Percentiles rank a stretch among this genome's conserved stretches.
phyloP scores from a whole-genome alignment of 2,329 filamentous ascomycete species.

The Arthrobotrys entomopaga region DNA sequence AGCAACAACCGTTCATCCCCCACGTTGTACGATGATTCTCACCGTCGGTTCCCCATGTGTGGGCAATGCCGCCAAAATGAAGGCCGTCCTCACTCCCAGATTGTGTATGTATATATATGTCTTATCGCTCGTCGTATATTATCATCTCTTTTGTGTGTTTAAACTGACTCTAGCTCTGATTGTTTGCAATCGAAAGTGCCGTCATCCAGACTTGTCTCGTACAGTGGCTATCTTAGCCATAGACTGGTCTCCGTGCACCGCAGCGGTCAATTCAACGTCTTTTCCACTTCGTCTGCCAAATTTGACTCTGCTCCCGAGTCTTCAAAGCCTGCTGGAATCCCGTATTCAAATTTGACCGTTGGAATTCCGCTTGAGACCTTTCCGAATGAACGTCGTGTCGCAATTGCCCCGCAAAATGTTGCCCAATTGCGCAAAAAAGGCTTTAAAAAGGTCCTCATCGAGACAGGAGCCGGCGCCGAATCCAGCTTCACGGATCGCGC shows the following conservation, averaged over 20 bases:
- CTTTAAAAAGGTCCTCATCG: slow-evolving; percentile 78
- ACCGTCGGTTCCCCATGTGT: slow-evolving; percentile 42
- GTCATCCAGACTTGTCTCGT: slow-evolving; percentile 37
- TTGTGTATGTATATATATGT: slow-evolving; percentile 30
- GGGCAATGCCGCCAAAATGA: slow-evolving; percentile 47
- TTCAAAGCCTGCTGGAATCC: slow-evolving; percentile 60
- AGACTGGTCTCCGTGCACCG: slow-evolving; percentile 21
- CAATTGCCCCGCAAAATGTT: slow-evolving; percentile 85
- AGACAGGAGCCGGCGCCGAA: slow-evolving; percentile 79
- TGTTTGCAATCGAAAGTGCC: slow-evolving; percentile 26
- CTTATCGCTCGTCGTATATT: slow-evolving; percentile 6
- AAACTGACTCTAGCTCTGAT: slow-evolving; percentile 13
- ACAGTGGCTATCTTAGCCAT: slow-evolving; percentile 30
- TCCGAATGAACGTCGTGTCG: slow-evolving; percentile 81
- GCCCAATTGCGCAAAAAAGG: slow-evolving; percentile 85
- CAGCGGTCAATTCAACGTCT: slow-evolving; percentile 25
- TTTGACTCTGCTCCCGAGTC: slow-evolving; percentile 21
- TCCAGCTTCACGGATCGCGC: slow-evolving; percentile 81
- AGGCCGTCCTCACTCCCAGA: slow-evolving; percentile 38
- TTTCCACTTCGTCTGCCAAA: slow-evolving; percentile 42
- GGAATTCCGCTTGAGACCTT: slow-evolving; percentile 84
- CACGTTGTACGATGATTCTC: slow-evolving; percentile 47
- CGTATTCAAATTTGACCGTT: slow-evolving; percentile 78
- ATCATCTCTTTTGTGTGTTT: background rate
- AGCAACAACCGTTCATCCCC: slow-evolving; percentile 24